Percentiles rank a stretch among this genome's conserved stretches.
Conservation (phyloP, 2,329 filamentous ascomycete species). For the Xylariaceae sp. region DNA sequence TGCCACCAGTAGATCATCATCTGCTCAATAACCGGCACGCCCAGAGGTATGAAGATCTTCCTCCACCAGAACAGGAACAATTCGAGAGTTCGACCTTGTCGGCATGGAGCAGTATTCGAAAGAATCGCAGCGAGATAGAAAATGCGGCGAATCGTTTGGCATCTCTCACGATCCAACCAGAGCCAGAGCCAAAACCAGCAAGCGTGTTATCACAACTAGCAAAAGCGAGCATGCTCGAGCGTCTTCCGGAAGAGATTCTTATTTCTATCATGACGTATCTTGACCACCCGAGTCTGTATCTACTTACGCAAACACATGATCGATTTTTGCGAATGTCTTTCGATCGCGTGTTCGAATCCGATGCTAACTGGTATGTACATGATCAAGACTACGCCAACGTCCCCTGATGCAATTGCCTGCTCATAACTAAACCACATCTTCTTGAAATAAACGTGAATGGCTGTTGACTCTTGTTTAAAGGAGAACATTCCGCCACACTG, state of each 20-base stretch:
- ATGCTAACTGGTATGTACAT: conserved; percentile 14
- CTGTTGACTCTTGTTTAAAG: background rate
- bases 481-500: background rate
- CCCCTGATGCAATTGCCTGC: background rate
- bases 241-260: conserved; percentile 16
- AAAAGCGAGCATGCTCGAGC: conserved; percentile 13
- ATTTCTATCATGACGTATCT: conserved; percentile 17
- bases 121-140: background rate
- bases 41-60: background rate
- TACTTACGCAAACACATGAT: conserved; percentile 13
- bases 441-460: background rate
- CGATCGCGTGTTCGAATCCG: conserved; percentile 11
- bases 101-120: conserved; percentile 8
- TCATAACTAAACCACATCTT: conserved; percentile 6
- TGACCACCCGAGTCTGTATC: conserved; percentile 17
- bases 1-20: background rate
- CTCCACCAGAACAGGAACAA: background rate
- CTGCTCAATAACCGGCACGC: background rate
- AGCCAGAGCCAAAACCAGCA: background rate
- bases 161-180: background rate
- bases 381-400: conserved; percentile 1
- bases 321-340: conserved; percentile 17
- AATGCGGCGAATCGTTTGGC: conserved; percentile 5
- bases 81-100: background rate
- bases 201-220: background rate